These are phyloP conservation scores for Verticillium isaacii DNA, from an alignment of 2,329 filamentous ascomycete genomes.

Conservation along the genomic window DNA sequence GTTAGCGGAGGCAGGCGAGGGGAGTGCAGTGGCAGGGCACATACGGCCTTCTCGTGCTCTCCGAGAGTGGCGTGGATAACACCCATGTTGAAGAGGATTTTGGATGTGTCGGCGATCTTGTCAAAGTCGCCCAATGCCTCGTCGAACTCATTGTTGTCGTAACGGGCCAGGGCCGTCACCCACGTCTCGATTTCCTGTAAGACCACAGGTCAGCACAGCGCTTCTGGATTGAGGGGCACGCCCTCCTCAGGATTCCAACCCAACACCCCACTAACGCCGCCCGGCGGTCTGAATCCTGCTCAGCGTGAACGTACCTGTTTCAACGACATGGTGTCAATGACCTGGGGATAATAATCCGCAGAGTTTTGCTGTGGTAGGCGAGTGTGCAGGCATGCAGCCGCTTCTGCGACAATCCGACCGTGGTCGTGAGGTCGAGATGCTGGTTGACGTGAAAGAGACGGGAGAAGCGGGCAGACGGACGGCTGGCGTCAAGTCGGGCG, in stretches of 20 bases:
- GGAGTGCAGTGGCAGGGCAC: slow-evolving; percentile 27
- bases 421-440: not conserved
- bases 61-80: slow-evolving; percentile 96
- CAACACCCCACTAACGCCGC: not conserved
- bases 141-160: slow-evolving; percentile 98
- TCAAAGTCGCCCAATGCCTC: slow-evolving; percentile 80
- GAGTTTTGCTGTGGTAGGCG: not conserved
- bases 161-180: slow-evolving; percentile 84
- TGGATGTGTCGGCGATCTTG: slow-evolving; percentile 88
- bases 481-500: slow-evolving; percentile 5
- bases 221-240: not conserved
- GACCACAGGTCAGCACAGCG: slow-evolving; percentile 1
- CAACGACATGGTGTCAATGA: slow-evolving; percentile 44
- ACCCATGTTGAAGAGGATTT: slow-evolving; percentile 97
- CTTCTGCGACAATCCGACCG: slow-evolving; percentile 1
- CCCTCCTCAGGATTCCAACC: not conserved
- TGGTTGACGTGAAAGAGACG: not conserved
- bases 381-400: slow-evolving; percentile 2
- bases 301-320: slow-evolving; percentile 47
- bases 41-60: slow-evolving; percentile 90
- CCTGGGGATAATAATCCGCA: not conserved
- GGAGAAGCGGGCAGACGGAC: not conserved
- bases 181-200: slow-evolving; percentile 95
- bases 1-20: slow-evolving; percentile 9
- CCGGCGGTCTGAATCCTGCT: not conserved